Base-by-base conservation (phyloP, 2,329 filamentous ascomycete species). In the Elsinoe ampelina region DNA sequence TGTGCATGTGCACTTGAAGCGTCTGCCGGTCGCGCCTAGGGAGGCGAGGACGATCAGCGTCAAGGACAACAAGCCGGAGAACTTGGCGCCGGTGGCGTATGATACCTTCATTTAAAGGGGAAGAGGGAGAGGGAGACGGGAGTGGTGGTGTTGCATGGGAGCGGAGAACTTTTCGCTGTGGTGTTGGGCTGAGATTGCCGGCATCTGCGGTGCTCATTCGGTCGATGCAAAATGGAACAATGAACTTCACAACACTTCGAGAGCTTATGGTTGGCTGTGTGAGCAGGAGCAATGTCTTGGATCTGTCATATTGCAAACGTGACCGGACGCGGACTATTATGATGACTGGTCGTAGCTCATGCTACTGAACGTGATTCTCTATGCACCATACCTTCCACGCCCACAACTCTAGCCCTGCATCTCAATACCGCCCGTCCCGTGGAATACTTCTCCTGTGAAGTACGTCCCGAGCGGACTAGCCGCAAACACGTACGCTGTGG, bases 1-100 rank as follows among this genome's bases (percentile, higher is more conserved):
- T 71, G 82, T 82, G 75, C 83, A 86, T 73, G 81, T 96, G 70
- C 84, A 92, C 80, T 82, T 98, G 74, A 98, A 98, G 90, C 84
- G 93, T 76, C 85, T 86, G 74, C 85, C 93, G 65, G 78, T 76
- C 67, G 80, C 80, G 73, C 93, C 93, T 75, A 83, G 93, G 67
- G 85, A 86, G 65, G 85, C 87, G 64, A 82, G 83, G 74, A 90
- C 85, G 63, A 83, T 97, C 73, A 86, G 83, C 70, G 78, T 85
- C 69, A 84, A 84, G 78, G 86, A 89, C 73, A 88, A 89, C 80
- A 81, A 84, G 73, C 89, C 91, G 63, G 89, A 96, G 85, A 96
- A 87, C 68, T 84, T 97, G 70, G 84, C 85, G 62, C 90, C 92
- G 68, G 82, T 97, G 68, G 78, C 93, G 71, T 98, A 97, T 85